These are phyloP conservation scores for Scortechinia acanthostroma DNA, from an alignment of 2,329 filamentous ascomycete species.

Conservation along the genomic window DNA sequence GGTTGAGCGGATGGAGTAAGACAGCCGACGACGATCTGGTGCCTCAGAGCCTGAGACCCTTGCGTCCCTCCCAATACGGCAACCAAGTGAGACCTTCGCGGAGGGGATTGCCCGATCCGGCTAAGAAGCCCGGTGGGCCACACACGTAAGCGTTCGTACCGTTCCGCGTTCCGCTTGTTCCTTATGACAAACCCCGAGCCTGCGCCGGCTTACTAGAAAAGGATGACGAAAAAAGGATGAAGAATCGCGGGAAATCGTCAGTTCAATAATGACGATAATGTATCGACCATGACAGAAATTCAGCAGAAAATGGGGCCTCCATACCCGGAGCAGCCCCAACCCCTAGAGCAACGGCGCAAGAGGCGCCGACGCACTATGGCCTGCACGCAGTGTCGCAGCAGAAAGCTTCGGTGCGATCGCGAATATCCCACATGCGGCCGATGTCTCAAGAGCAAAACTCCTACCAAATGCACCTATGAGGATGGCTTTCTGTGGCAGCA, in stretches of 20 bases:
- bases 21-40: too few species aligned
- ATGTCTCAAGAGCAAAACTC: not conserved
- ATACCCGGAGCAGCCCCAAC: too few species aligned
- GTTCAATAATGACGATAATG: not conserved
- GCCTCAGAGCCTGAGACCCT: too few species aligned
- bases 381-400: not conserved
- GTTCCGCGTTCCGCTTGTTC: too few species aligned
- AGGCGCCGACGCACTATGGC: constrained; percentile 1
- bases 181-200: not conserved
- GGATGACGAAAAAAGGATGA: not conserved
- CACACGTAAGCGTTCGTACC: not conserved
- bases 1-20: too few species aligned
- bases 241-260: not conserved
- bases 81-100: not conserved
- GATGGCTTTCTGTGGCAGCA: constrained; percentile 3
- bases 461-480: not conserved
- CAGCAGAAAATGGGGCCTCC: too few species aligned
- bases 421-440: not conserved
- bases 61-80: too few species aligned
- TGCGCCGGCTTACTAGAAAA: not conserved
- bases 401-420: constrained; percentile 1
- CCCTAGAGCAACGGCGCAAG: not conserved
- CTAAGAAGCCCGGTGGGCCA: not conserved
- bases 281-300: not conserved
- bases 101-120: not conserved